A percentile compares a stretch with the other conserved stretches of the same genome.
phyloP scores from a whole-genome alignment of 2,329 filamentous ascomycete genomes.

The Fusarium liriodendri region DNA sequence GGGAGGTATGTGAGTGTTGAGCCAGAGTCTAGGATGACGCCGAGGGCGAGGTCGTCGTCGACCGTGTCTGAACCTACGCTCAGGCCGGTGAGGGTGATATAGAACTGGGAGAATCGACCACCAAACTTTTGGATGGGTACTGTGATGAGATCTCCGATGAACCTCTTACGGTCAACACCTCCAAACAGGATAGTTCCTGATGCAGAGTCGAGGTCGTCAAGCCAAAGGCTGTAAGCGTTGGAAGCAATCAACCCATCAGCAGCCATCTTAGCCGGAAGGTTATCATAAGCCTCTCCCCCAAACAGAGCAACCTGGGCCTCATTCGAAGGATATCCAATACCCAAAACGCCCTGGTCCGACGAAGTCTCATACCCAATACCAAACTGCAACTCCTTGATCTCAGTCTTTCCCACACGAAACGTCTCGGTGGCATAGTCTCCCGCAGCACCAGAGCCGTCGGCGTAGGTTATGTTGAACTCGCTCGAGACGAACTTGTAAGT shows the following conservation, averaged over 20 bases:
- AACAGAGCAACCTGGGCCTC: conserved; percentile 77
- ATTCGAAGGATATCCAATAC: conserved; percentile 84
- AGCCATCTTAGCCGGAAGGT: conserved; percentile 75
- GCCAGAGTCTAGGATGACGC: conserved; percentile 78
- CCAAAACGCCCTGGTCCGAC: conserved; percentile 79
- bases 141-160: conserved; percentile 70
- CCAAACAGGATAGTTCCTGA: conserved; percentile 80
- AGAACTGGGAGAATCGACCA: conserved; percentile 69
- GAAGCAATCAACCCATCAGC: conserved; percentile 70
- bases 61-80: conserved; percentile 56
- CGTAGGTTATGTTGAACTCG: conserved; percentile 89
- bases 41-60: conserved; percentile 62
- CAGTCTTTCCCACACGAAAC: conserved; percentile 67
- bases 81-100: conserved; percentile 75
- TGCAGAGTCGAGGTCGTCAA: conserved; percentile 76
- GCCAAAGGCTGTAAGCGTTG: conserved; percentile 79
- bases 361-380: conserved; percentile 76
- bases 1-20: conserved; percentile 76
- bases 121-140: conserved; percentile 71
- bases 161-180: conserved; percentile 77
- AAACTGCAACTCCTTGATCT: conserved; percentile 72
- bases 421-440: conserved; percentile 87
- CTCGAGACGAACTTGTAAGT: conserved; percentile 80
- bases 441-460: conserved; percentile 79
- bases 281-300: conserved; percentile 68